Evolutionary conservation across 208 protist genomes (phyloP), one percentile per base, ranked within the genome.

Genomic region (Herpetomonas samuelpessoai): DNA sequence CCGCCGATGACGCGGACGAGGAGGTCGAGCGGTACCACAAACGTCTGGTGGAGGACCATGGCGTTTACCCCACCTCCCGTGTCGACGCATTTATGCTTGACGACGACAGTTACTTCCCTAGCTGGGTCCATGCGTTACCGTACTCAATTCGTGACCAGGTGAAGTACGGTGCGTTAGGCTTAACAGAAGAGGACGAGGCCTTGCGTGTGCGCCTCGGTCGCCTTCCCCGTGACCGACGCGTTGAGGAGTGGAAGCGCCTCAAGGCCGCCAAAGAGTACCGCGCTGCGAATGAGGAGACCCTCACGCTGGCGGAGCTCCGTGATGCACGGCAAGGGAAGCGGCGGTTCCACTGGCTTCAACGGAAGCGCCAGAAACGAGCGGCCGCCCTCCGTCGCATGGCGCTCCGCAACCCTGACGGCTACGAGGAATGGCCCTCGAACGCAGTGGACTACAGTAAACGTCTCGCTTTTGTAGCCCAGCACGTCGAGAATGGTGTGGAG

Each of bases 51-150:
- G 85, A 92, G 35, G 86, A 93, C 56, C 72, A 81, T 55, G 90
- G 86, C 24, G 63, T 96, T 44, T 92, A 91, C 58, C 81, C 90
- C 19, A 69, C 62, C 0, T 62, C 72, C 10, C 79, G 90, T 9
- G 78, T 96, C 18, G 90, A 96, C 62, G 82, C 90, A 1, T 96
- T 83, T 61, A 94, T 96, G 86, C 65, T 96, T 21, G 84, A 89
- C 45, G 81, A 96, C 63, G 87, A 91, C 47, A 74, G 65, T 10
- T 88, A 86, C 68, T 96, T 93, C 67, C 90, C 90, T 0, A 69
- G 67, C 0, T 96, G 90, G 87, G 90, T 93, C 31, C 62, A 88
- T 26, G 87, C 74, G n/a, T 73, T 96, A 24, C 84, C 85, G 12
- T 90, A 92, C 67, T 79, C 74, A 22, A 65, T 96, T 24, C 84